These are phyloP conservation scores for Fusarium sp. DNA, from an alignment of 2,329 filamentous ascomycete genomes.

Conservation along the genomic window DNA sequence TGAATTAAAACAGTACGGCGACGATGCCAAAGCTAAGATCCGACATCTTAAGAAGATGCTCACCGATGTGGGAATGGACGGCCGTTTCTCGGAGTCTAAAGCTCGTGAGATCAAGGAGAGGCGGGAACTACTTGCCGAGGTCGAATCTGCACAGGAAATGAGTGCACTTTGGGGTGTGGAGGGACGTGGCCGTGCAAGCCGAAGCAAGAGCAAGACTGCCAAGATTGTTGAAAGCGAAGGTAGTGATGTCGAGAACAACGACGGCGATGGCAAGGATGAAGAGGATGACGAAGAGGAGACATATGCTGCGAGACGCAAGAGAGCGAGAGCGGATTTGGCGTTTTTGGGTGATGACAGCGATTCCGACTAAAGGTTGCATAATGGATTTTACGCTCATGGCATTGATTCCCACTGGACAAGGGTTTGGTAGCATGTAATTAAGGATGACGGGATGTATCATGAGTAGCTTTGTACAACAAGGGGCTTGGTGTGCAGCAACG, in stretches of 20 bases:
- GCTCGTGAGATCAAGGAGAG: conserved; percentile 89
- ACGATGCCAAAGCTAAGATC: conserved; percentile 83
- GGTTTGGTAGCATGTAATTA: conserved; percentile 8
- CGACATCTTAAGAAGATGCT: conserved; percentile 84
- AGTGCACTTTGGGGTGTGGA: conserved; percentile 79
- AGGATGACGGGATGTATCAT: conserved; percentile 32
- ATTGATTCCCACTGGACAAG: not conserved
- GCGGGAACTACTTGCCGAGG: conserved; percentile 84
- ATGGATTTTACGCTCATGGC: not conserved
- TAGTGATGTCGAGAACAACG: conserved; percentile 45
- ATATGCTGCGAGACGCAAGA: conserved; percentile 61
- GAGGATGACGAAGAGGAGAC: conserved; percentile 51
- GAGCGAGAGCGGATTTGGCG: conserved; percentile 67
- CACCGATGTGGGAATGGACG: conserved; percentile 85
- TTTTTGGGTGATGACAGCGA: conserved; percentile 80
- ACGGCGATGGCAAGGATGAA: conserved; percentile 43
- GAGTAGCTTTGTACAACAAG: conserved; percentile 35
- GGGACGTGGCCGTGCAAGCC: conserved; percentile 58
- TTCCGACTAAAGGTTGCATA: conserved; percentile 61
- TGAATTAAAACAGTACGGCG: conserved; percentile 80
- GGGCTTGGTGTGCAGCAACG: conserved; percentile 6
- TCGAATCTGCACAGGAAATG: conserved; percentile 87
- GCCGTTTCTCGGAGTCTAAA: conserved; percentile 86
- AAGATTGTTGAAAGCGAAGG: conserved; percentile 53
- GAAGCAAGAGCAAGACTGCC: conserved; percentile 51